Base-by-base conservation (phyloP, 148 eudicot species). In the Nepenthes gracilis region DNA sequence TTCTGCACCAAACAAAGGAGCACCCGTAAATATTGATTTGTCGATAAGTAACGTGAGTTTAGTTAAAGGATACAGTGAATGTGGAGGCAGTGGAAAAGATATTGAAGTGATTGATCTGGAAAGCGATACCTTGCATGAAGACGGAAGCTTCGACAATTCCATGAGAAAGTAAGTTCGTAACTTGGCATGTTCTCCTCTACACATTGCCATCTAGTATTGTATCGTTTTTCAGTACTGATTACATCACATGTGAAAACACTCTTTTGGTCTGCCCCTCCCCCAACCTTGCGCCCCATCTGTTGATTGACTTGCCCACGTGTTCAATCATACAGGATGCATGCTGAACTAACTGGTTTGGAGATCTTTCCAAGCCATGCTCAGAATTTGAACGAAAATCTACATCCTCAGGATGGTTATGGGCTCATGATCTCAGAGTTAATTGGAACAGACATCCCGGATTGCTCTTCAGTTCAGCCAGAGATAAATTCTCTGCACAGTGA, bases 41-140 rank as follows among this genome's bases (percentile, higher is more conserved):
- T 77, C 95, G 47, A 89, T 85, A 71, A 82, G 75, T 70, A 82
- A 68, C 66, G 43, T 67, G 64, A 77, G 36, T 61, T 52, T 75
- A 47, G 40, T 75, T 48, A 70, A 69, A 57, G 67, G 59, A 47
- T 82, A 72, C 70, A 72, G 66, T 65, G 77, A 70, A 64, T 59
- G 67, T 72, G 85, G 81, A 54, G 55, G 77, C 47, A 72, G 65
- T 37, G 83, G 79, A 54, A 86, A 83, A 73, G 85, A 70, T 54
- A 70, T 89, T 62, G 97, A 94, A 75, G 77, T 89, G 72, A 94
- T 94, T 66, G 95, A 94, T 81, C 78, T 94, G 76, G 99, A 89
- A 70, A 73, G 80, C 61, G 81, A 77, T 67, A 74, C 85, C 45
- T 37, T 74, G 51, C 86, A 75, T 50, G 86, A 78, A 50, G 83